A percentile compares a stretch with the other conserved stretches of the same genome.
Conservation (phyloP, 1,284 basidiomycete species). For the Apiotrichum brassicae region DNA sequence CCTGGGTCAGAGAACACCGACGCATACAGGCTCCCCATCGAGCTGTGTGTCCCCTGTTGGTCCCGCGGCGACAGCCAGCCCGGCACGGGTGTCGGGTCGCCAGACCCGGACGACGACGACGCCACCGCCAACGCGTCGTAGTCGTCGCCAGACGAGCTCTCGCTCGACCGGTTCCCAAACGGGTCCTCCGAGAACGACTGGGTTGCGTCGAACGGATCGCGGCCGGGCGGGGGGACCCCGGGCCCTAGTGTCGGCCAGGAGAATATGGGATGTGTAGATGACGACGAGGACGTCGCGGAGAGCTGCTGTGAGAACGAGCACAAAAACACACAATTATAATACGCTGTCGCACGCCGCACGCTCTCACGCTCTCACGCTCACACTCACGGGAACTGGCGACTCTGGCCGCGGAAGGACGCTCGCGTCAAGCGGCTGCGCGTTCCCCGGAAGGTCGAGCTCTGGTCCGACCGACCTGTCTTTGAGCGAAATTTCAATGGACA, state of each 20-base stretch:
- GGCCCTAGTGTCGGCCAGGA: constrained; percentile 18
- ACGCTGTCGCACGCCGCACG: no score
- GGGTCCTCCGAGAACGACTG: constrained; percentile 35
- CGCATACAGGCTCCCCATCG: background rate
- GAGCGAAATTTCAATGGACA: constrained; percentile 2
- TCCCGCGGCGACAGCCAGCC: background rate
- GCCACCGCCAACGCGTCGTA: background rate
- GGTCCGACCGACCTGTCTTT: constrained; percentile 3
- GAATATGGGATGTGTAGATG: constrained; percentile 27
- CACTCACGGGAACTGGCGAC: constrained; percentile 2
- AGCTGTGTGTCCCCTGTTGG: background rate
- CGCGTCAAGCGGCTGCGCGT: no score
- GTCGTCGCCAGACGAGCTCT: constrained; percentile 16
- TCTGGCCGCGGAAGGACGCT: no score
- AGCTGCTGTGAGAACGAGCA: constrained; percentile 15
- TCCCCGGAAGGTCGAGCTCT: background rate
- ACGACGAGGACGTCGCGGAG: constrained; percentile 33
- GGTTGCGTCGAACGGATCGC: constrained; percentile 36
- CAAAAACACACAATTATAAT: background rate
- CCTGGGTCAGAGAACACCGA: background rate
- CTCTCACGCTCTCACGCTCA: no score
- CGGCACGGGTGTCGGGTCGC: no score
- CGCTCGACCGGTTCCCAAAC: constrained; percentile 21
- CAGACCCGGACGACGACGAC: no score
- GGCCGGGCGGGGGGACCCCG: constrained; percentile 3